Conservation (phyloP, 306 rosid genomes). For the Medicago ruthenica region DNA sequence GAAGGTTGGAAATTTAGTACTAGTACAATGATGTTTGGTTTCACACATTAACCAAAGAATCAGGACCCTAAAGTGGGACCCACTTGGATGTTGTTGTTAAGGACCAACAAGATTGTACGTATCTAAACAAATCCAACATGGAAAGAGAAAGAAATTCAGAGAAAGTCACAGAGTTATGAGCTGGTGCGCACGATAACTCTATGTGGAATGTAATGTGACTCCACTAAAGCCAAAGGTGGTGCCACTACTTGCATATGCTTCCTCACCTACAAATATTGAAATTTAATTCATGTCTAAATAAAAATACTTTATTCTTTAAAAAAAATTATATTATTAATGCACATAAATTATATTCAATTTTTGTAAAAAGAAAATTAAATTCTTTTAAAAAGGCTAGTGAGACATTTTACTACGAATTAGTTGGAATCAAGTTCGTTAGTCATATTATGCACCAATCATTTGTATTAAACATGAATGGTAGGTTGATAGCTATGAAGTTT, state of each 20-base stretch:
- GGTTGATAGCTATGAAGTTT: no score
- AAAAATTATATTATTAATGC: no score
- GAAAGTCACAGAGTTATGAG: conserved; percentile 46
- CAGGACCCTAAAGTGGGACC: conserved; percentile 45
- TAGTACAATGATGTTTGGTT: neutral
- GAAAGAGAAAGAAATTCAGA: conserved; percentile 20
- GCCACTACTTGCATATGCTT: conserved; percentile 28
- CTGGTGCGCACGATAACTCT: conserved; percentile 74
- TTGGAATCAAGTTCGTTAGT: no score
- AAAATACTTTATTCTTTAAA: no score
- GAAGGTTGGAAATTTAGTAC: conserved; percentile 45
- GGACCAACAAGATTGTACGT: neutral
- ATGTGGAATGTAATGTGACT: conserved; percentile 30
- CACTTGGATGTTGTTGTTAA: conserved; percentile 5
- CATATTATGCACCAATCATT: no score
- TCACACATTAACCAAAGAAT: conserved; percentile 27
- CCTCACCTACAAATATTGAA: neutral
- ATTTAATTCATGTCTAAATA: no score
- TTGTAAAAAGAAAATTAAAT: no score
- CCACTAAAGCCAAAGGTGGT: conserved; percentile 54
- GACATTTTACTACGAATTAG: no score
- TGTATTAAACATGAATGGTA: no score
- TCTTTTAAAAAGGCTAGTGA: no score
- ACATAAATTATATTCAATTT: no score
- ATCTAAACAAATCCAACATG: conserved; percentile 25